phyloP scores from a whole-genome alignment of 2,329 filamentous ascomycete species.

The Sporothrix globosa region DNA sequence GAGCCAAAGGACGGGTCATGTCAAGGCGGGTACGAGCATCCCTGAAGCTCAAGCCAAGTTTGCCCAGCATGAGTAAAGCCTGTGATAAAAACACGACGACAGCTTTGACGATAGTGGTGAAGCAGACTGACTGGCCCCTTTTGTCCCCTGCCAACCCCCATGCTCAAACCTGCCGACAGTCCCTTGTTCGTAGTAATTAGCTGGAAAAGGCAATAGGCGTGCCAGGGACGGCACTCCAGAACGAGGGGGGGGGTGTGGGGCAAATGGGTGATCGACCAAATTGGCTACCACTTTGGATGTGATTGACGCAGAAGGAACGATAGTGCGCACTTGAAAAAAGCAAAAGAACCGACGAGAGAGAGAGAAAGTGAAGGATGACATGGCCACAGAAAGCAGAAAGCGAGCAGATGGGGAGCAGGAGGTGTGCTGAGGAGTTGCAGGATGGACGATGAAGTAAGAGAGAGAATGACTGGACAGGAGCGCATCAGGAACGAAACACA shows the following conservation, averaged over 20 bases:
- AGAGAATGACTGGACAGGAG: constrained; percentile 20
- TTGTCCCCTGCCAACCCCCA: constrained; percentile 27
- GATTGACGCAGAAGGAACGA: constrained; percentile 17
- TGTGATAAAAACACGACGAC: neutral
- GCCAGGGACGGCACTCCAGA: constrained; percentile 28
- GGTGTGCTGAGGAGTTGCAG: neutral
- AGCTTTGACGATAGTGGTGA: no score
- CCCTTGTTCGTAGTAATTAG: constrained; percentile 30
- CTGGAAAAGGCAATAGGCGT: constrained; percentile 19
- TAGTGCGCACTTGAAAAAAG: neutral
- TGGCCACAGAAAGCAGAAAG: constrained; percentile 9
- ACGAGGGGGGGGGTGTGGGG: constrained; percentile 27
- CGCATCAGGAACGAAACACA: neutral
- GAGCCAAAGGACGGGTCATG: neutral
- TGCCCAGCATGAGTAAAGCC: neutral
- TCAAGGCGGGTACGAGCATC: neutral
- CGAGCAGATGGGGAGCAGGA: neutral
- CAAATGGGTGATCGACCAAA: constrained; percentile 33
- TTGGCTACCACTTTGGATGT: constrained; percentile 27
- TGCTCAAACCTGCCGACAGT: constrained; percentile 12
- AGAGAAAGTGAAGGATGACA: neutral
- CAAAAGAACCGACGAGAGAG: neutral
- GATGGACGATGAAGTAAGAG: no score
- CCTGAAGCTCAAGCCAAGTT: neutral
- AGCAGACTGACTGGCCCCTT: constrained; percentile 9